phyloP scores from a whole-genome alignment of 2,329 filamentous ascomycete genomes.

The Cordyceps fumosorosea region DNA sequence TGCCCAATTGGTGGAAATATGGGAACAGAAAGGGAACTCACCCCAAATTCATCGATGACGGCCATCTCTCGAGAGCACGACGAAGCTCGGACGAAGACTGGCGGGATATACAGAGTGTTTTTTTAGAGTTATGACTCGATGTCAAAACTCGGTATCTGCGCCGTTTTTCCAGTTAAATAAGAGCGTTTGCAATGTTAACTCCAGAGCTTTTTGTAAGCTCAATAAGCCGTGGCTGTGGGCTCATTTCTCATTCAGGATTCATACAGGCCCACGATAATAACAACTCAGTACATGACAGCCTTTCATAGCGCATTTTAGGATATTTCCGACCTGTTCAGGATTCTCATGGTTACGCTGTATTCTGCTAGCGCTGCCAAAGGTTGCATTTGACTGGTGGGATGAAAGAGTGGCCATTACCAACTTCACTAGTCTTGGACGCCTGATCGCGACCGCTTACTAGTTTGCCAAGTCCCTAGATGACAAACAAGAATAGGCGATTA shows the following conservation, averaged over 20 bases:
- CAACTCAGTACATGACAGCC: neutral
- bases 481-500: neutral
- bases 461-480: neutral
- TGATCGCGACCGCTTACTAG: neutral
- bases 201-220: neutral
- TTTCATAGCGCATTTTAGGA: neutral
- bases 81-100: neutral
- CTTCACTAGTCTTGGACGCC: neutral
- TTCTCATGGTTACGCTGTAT: neutral
- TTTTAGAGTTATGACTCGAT: neutral
- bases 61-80: neutral
- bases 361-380: neutral
- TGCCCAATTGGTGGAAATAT: slow-evolving; percentile 7
- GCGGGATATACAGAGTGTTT: neutral
- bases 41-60: neutral
- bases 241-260: neutral
- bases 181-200: neutral
- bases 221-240: neutral
- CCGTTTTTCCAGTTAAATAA: neutral
- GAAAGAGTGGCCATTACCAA: neutral
- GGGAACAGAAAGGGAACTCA: neutral
- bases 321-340: neutral
- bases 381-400: neutral
- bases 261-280: neutral
- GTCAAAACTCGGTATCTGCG: neutral